Percentiles rank a stretch among this genome's conserved stretches.
Evolutionary conservation across 2,329 filamentous ascomycete species (phyloP).

Genomic region (Claviceps sp.): DNA sequence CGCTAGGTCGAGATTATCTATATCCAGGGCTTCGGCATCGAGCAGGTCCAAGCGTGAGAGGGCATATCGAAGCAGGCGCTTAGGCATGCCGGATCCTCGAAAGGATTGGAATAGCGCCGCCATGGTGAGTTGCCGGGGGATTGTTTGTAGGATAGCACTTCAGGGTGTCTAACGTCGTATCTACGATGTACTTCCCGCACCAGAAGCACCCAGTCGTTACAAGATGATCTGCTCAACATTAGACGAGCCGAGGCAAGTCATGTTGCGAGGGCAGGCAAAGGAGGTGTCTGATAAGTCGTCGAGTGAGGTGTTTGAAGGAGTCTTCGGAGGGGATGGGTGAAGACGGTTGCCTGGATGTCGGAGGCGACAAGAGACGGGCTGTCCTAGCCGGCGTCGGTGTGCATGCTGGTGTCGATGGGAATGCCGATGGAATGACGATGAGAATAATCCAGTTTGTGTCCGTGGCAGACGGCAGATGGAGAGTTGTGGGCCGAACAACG

Average conservation of each 20-base stretch:
- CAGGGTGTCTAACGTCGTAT: not conserved
- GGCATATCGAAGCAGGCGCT: conserved; percentile 76
- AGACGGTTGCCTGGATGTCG: not conserved
- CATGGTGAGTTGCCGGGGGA: conserved; percentile 33
- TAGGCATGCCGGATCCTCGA: conserved; percentile 63
- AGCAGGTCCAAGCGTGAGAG: conserved; percentile 73
- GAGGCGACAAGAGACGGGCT: not conserved
- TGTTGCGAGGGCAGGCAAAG: conserved; percentile 13
- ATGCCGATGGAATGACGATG: not conserved
- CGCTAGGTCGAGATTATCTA: conserved; percentile 73
- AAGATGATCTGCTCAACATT: conserved; percentile 22
- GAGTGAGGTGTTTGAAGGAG: no score
- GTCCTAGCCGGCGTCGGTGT: not conserved
- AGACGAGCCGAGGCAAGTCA: conserved; percentile 20
- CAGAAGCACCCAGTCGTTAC: conserved; percentile 11
- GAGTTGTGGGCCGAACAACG: not conserved
- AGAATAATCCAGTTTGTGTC: not conserved
- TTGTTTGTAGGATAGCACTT: not conserved
- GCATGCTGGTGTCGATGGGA: not conserved
- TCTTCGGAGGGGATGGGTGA: no score
- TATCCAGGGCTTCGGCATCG: conserved; percentile 73
- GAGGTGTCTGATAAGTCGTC: not conserved
- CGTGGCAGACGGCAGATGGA: not conserved
- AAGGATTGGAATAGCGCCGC: conserved; percentile 57
- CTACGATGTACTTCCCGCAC: conserved; percentile 3